Conservation (phyloP, 805 yeast genomes). For the Ogataea polymorpha region DNA sequence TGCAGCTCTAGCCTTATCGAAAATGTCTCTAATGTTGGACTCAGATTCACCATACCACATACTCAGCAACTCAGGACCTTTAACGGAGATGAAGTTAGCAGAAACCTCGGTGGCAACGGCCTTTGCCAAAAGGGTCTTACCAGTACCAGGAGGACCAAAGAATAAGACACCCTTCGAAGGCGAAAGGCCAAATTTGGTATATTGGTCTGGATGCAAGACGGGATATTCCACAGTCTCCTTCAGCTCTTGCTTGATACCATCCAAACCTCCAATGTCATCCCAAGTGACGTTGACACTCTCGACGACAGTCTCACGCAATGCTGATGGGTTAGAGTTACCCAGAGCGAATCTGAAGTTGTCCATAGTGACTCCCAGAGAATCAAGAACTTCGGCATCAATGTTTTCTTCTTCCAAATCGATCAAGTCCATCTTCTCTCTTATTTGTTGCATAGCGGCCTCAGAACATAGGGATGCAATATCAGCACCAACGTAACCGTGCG, state of each 20-base stretch:
- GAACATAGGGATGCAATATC: conserved; percentile 98
- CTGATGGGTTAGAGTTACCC: conserved; percentile 98
- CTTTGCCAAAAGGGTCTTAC: conserved; percentile 96
- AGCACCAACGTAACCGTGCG: conserved; percentile 99
- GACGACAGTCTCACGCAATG: conserved; percentile 98
- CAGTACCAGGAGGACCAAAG: conserved; percentile 99
- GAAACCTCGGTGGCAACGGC: conserved; percentile 99
- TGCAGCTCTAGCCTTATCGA: conserved; percentile 98
- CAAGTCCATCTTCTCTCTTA: conserved; percentile 98
- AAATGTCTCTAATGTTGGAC: conserved; percentile 94
- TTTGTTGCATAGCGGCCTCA: conserved; percentile 99
- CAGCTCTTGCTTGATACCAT: conserved; percentile 91
- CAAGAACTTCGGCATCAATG: conserved; percentile 95
- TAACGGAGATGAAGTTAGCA: conserved; percentile 95
- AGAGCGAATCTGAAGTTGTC: conserved; percentile 97
- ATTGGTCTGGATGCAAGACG: conserved; percentile 97
- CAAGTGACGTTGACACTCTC: conserved; percentile 98
- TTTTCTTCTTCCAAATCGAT: conserved; percentile 95
- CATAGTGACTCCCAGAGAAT: conserved; percentile 97
- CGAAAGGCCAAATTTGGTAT: conserved; percentile 94
- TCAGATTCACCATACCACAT: conserved; percentile 99
- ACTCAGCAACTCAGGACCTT: conserved; percentile 94
- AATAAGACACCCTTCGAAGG: conserved; percentile 98
- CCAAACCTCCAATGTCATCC: conserved; percentile 99
- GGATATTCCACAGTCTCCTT: conserved; percentile 99